A percentile compares a stretch with the other conserved stretches of the same genome.
Conservation (phyloP, 1,139 yeast genomes). For the Pneumocystis jirovecii region DNA sequence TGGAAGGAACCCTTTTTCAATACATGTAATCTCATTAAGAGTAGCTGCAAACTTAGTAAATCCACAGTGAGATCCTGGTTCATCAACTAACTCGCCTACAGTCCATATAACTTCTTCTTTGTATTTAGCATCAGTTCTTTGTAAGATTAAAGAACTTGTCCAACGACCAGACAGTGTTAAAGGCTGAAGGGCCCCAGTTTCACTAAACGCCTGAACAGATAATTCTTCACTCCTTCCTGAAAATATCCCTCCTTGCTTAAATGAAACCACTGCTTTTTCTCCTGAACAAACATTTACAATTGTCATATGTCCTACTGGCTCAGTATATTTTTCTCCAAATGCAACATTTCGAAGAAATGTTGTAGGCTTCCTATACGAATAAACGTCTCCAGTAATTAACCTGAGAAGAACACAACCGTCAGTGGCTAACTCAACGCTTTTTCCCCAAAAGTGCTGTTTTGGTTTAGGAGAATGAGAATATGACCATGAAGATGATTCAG, state of each 20-base stretch:
- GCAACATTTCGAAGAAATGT: slow-evolving; percentile 50
- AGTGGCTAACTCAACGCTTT: slow-evolving; percentile 75
- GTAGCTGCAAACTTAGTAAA: slow-evolving; percentile 82
- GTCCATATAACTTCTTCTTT: slow-evolving; percentile 49
- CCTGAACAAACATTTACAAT: slow-evolving; percentile 35
- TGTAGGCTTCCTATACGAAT: slow-evolving; percentile 54
- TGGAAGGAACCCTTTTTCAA: slow-evolving; percentile 49
- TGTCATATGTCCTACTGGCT: slow-evolving; percentile 81
- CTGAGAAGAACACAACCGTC: slow-evolving; percentile 85
- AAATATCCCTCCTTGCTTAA: slow-evolving; percentile 70
- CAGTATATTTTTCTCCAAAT: slow-evolving; percentile 93
- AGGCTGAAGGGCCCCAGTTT: slow-evolving; percentile 33
- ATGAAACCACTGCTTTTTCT: slow-evolving; percentile 18
- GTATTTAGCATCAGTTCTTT: slow-evolving; percentile 31
- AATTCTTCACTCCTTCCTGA: slow-evolving; percentile 84
- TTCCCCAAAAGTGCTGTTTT: slow-evolving; percentile 38
- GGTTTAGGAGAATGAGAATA: slow-evolving; percentile 1
- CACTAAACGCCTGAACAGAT: slow-evolving; percentile 55
- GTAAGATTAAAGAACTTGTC: slow-evolving; percentile 78
- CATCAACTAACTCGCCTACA: slow-evolving; percentile 84
- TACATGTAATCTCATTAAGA: slow-evolving; percentile 55
- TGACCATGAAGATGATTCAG: slow-evolving; percentile 85
- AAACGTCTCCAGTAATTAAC: slow-evolving; percentile 90
- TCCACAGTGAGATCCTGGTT: slow-evolving; percentile 79
- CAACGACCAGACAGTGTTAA: slow-evolving; percentile 78